Evolutionary conservation across 371 early-diverging fungal genomes (phyloP).

Genomic region (Vittaforma corneae): DNA sequence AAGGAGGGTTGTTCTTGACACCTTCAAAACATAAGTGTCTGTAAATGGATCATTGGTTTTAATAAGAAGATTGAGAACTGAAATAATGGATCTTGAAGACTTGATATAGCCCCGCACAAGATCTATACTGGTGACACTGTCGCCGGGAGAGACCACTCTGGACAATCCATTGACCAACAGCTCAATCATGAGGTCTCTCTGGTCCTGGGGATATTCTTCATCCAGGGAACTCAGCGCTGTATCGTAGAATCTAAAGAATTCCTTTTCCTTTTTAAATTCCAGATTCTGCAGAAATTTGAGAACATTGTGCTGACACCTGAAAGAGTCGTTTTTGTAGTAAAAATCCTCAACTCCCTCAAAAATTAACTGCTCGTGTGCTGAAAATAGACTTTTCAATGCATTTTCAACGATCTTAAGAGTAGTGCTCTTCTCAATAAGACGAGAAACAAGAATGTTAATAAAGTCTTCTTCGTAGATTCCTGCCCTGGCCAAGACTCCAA

Average conservation of each 20-base stretch:
- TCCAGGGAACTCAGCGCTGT: conserved; percentile 4
- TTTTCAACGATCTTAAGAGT: conserved; percentile 13
- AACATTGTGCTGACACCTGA: conserved; percentile 22
- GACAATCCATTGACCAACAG: conserved; percentile 23
- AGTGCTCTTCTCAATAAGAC: conserved; percentile 33
- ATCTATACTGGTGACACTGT: not conserved
- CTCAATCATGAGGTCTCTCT: conserved; percentile 23
- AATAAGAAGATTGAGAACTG: not conserved
- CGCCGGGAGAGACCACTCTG: not conserved
- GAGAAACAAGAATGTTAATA: conserved; percentile 33
- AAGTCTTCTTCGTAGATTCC: conserved; percentile 34
- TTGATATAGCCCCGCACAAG: conserved; percentile 1
- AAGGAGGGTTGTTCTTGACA: conserved; percentile 3
- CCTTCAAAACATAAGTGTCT: conserved; percentile 7
- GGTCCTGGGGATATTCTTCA: conserved; percentile 22
- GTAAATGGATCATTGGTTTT: not conserved
- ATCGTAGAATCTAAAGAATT: conserved; percentile 22
- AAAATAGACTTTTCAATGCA: conserved; percentile 8
- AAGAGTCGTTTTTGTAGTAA: conserved; percentile 44
- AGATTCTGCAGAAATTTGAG: conserved; percentile 28
- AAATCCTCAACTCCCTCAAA: conserved; percentile 44
- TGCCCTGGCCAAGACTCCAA: conserved; percentile 24
- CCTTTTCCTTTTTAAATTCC: conserved; percentile 1
- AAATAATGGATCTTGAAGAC: conserved; percentile 11
- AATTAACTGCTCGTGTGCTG: conserved; percentile 14